Conservation (phyloP, 2,329 filamentous ascomycete genomes). For the Lachnellula subtilissima region DNA sequence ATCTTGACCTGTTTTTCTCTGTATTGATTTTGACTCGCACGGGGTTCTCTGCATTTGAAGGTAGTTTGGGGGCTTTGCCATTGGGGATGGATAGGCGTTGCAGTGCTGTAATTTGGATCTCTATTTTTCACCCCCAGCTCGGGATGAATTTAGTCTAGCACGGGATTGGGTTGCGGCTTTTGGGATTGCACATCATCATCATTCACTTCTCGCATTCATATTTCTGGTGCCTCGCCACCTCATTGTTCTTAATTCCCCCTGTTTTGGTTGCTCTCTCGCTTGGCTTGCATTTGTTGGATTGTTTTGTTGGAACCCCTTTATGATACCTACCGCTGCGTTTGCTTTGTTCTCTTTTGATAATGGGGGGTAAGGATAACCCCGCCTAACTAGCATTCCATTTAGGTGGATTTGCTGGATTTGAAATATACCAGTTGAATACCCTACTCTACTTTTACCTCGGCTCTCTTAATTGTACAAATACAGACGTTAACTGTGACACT, state of each 20-base stretch:
- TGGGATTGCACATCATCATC: neutral
- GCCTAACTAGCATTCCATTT: neutral
- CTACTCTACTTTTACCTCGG: neutral
- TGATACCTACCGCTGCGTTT: constrained; percentile 11
- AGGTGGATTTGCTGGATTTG: neutral
- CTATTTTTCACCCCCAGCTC: constrained; percentile 16
- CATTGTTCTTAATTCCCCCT: neutral
- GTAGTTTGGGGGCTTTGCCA: constrained; percentile 23
- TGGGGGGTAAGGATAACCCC: neutral
- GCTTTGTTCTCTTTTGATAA: neutral
- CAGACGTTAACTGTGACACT: no score
- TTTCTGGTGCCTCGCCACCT: neutral
- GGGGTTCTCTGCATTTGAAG: constrained; percentile 32
- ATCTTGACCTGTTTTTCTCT: constrained; percentile 18
- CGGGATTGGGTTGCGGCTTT: neutral
- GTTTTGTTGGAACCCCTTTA: neutral
- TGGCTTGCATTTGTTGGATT: neutral
- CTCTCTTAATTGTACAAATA: no score
- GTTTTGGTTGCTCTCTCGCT: neutral
- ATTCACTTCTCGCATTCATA: constrained; percentile 4
- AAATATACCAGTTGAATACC: constrained; percentile 2
- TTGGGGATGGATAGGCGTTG: constrained; percentile 17
- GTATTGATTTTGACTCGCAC: constrained; percentile 28
- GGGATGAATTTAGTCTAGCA: constrained; percentile 20
- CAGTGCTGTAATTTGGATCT: constrained; percentile 11